Evolutionary conservation across 352 stramenopile genomes (phyloP).

Genomic region (Pythium dissimile): DNA sequence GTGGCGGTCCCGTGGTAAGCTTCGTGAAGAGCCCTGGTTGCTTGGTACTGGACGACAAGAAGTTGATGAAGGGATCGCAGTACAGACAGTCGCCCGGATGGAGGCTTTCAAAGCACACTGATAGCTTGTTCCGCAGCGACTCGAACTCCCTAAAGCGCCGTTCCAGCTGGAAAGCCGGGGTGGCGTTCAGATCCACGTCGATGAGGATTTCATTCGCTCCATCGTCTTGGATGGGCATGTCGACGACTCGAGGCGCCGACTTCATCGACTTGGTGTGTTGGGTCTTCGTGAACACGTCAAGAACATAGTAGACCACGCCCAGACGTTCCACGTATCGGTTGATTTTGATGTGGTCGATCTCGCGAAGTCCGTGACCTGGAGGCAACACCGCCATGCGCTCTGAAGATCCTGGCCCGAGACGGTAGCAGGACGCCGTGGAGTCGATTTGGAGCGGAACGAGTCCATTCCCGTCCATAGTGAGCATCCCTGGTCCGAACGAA

Average conservation of each 20-base stretch:
- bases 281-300: conserved; percentile 22
- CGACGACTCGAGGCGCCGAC: not conserved
- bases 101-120: conserved; percentile 14
- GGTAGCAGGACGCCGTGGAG: conserved; percentile 2
- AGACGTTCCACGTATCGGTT: conserved; percentile 27
- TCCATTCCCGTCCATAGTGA: not conserved
- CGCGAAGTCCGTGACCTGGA: conserved; percentile 4
- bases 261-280: not conserved
- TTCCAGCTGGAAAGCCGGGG: conserved; percentile 11
- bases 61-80: conserved; percentile 18
- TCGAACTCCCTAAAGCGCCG: conserved; percentile 23
- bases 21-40: conserved; percentile 23
- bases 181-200: conserved; percentile 13
- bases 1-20: conserved; percentile 13
- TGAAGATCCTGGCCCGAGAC: not conserved
- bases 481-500: not conserved
- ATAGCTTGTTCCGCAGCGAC: conserved; percentile 15
- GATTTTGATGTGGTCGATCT: conserved; percentile 47
- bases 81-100: conserved; percentile 11
- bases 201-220: conserved; percentile 13
- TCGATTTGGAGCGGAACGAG: conserved; percentile 9
- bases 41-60: conserved; percentile 9
- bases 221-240: not conserved
- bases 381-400: conserved; percentile 11
- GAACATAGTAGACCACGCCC: conserved; percentile 44